Evolutionary conservation across 805 yeast species (phyloP).

Genomic region (Pichia nanzhaoensis): DNA sequence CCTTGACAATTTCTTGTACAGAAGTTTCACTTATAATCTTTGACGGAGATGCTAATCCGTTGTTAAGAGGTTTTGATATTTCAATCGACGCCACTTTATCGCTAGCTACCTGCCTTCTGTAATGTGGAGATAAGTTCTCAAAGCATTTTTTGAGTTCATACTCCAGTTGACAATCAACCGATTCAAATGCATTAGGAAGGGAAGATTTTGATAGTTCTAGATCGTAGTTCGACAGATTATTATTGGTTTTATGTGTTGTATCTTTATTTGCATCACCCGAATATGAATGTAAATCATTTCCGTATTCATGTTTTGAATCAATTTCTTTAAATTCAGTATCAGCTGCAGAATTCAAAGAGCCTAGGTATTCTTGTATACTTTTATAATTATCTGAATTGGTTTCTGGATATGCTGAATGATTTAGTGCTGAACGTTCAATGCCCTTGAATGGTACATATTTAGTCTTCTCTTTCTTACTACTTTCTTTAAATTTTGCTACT

Average conservation of each 20-base stretch:
- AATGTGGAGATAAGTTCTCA: background rate
- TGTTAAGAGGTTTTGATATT: too few relatives aligned
- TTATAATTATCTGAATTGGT: constrained; percentile 3
- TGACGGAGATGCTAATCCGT: background rate
- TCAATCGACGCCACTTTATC: background rate
- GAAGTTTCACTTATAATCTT: background rate
- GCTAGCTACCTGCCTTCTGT: background rate
- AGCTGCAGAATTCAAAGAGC: background rate
- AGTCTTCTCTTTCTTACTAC: background rate
- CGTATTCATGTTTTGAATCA: background rate
- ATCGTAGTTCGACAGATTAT: too few relatives aligned
- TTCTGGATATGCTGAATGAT: constrained; percentile 12
- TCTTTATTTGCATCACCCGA: background rate
- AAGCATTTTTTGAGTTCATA: constrained; percentile 6
- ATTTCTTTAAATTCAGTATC: background rate
- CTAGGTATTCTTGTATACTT: background rate
- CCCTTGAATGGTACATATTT: background rate
- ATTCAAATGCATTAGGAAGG: background rate
- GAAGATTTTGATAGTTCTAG: background rate
- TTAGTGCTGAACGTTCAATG: constrained; percentile 8
- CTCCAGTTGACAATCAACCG: constrained; percentile 2
- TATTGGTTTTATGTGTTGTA: too few relatives aligned
- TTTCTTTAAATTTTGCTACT: background rate
- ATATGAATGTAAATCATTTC: background rate
- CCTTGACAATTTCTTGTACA: background rate